These are phyloP conservation scores for Venturia nashicola DNA, from an alignment of 2,329 filamentous ascomycete genomes.

Conservation along the genomic window DNA sequence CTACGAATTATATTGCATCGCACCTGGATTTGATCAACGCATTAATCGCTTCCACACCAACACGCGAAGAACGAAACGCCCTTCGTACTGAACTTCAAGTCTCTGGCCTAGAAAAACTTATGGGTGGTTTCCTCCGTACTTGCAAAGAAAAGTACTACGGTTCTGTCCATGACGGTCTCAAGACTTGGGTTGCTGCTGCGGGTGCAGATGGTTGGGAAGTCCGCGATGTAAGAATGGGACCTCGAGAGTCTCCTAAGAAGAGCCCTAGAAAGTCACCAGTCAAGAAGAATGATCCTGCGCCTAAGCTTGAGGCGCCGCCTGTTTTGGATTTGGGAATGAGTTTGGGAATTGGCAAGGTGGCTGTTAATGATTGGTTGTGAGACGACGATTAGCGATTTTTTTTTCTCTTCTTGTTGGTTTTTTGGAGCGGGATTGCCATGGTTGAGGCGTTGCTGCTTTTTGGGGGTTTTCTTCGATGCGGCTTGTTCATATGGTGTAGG, in stretches of 20 bases:
- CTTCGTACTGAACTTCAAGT: constrained; percentile 68
- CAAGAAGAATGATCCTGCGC: constrained; percentile 24
- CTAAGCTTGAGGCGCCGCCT: constrained; percentile 23
- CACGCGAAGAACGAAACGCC: constrained; percentile 55
- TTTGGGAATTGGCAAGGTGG: constrained; percentile 5
- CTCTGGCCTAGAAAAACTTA: constrained; percentile 82
- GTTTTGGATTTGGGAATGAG: constrained; percentile 2
- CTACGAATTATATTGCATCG: constrained; percentile 87
- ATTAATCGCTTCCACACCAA: constrained; percentile 69
- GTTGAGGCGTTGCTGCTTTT: background rate
- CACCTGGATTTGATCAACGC: constrained; percentile 91
- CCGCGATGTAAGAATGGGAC: constrained; percentile 65
- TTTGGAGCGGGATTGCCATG: background rate
- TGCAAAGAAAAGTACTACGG: constrained; percentile 98
- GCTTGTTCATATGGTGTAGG: background rate
- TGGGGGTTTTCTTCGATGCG: no score
- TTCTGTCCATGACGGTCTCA: constrained; percentile 75
- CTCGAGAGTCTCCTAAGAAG: constrained; percentile 26
- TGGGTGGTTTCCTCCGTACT: constrained; percentile 71
- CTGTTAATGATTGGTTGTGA: constrained; percentile 6
- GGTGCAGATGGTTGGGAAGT: constrained; percentile 82
- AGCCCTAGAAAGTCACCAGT: constrained; percentile 25
- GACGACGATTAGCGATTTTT: background rate
- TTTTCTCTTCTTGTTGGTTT: background rate
- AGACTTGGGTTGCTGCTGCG: constrained; percentile 82